These are phyloP conservation scores for Fusarium nelsonii DNA, from an alignment of 2,329 filamentous ascomycete species.

Conservation along the genomic window DNA sequence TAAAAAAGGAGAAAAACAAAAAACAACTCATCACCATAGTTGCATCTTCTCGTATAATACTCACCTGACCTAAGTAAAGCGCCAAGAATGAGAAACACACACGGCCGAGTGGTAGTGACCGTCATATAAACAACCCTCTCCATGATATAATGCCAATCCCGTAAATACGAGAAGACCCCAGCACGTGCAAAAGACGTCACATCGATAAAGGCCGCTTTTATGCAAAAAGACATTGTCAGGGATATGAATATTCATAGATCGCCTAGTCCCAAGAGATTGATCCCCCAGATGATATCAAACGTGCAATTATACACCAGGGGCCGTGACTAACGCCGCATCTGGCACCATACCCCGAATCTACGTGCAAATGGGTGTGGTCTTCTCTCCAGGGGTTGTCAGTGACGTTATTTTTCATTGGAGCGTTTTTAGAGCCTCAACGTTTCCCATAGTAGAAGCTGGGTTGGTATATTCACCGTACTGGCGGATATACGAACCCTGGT, in stretches of 20 bases:
- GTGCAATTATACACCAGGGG: conserved; percentile 30
- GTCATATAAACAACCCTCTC: not conserved
- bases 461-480: conserved; percentile 23
- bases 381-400: conserved; percentile 7
- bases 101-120: not conserved
- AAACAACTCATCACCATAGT: not conserved
- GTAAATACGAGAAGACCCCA: conserved; percentile 8
- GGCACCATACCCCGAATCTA: conserved; percentile 15
- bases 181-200: conserved; percentile 4
- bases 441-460: conserved; percentile 12
- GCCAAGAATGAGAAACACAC: not conserved
- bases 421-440: conserved; percentile 3
- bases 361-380: not conserved
- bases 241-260: not conserved
- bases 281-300: conserved; percentile 33
- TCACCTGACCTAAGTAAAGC: conserved; percentile 23
- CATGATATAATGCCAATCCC: conserved; percentile 15
- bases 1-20: not conserved
- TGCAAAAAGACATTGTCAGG: not conserved
- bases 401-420: conserved; percentile 18
- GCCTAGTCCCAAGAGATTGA: not conserved
- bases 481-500: conserved; percentile 6
- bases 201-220: conserved; percentile 8
- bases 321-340: conserved; percentile 7
- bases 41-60: conserved; percentile 9